Percentiles rank a stretch among this genome's conserved stretches.
Evolutionary conservation across 2,329 filamentous ascomycete species (phyloP).

Genomic region (Xylaria sp.): DNA sequence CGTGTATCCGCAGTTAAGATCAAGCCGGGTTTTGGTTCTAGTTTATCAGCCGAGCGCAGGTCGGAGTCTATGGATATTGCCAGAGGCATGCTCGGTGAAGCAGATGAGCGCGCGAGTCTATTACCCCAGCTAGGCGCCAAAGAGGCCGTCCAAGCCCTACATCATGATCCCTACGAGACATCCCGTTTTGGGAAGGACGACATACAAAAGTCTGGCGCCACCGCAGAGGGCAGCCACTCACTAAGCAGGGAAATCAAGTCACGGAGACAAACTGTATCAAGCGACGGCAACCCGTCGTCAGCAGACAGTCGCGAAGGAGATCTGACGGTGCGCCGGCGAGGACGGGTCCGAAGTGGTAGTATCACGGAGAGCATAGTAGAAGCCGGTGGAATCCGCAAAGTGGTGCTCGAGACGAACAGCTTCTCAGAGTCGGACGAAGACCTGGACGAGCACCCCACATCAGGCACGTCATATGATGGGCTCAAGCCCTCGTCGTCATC

Average conservation of each 20-base stretch:
- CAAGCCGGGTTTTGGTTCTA: constrained; percentile 41
- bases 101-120: constrained; percentile 40
- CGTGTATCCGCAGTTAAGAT: constrained; percentile 62
- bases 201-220: constrained; percentile 18
- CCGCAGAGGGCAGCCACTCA: constrained; percentile 12
- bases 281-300: constrained; percentile 20
- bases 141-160: constrained; percentile 59
- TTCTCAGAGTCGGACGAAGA: constrained; percentile 34
- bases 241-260: constrained; percentile 17
- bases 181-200: constrained; percentile 16
- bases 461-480: constrained; percentile 13
- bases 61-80: constrained; percentile 22
- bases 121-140: constrained; percentile 53
- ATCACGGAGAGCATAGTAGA: constrained; percentile 74
- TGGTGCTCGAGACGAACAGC: constrained; percentile 64
- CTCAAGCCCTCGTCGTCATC: constrained; percentile 10
- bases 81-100: constrained; percentile 24
- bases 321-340: constrained; percentile 19
- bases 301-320: constrained; percentile 22
- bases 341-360: constrained; percentile 61
- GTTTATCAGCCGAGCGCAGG: constrained; percentile 17
- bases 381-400: constrained; percentile 64
- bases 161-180: constrained; percentile 47
- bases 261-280: constrained; percentile 19
- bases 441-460: neutral